Base-by-base conservation (phyloP, 306 rosid species). In the Rosa multiflora region DNA sequence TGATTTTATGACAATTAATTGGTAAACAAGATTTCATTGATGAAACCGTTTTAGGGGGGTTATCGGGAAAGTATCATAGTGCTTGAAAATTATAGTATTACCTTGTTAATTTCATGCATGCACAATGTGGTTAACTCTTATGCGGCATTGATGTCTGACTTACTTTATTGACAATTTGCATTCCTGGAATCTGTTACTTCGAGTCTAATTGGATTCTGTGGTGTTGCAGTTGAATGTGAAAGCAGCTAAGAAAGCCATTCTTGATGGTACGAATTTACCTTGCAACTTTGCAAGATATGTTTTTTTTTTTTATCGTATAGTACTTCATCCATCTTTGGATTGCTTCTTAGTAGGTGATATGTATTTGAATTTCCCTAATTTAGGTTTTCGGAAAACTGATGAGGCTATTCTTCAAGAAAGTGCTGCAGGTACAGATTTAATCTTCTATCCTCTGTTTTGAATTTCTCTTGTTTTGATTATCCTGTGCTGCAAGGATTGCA, bases 371-470 rank as follows among this genome's bases (percentile, higher is more conserved):
- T 72, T 23, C 72, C 8, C 42, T 67, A 55, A 64, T 70, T 53
- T 74, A 89, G 98, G 98, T 85, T 91, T 90, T 74, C 90, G 86
- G 17, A 90, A 85, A 90, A 90, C 98, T 7, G 98, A 91, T 18
- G 91, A 91, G 82, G 82, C 86, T 78, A 92, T 94, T 83, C 90
- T 94, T 80, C 91, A 83, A 79, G 91, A 85, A 84, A 91, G 98
- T 80, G 67, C 84, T 70, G 75, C 89, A 88, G 97, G 98, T 90
- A 77, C 49, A 64, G 66, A 64, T 49, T 55, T 39, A 46, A 43
- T 61, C 21, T 11, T 52, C 44, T 40, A 29, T 44, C 17, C 35
- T 76, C 47, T 47, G 47, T 18, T 47, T 29, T 0, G 17, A 10
- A 44, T 46, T 49, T 43, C 64, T 52, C 43, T 79, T 32, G 72